Evolutionary conservation across 228 moss, liverwort and hornwort genomes (phyloP), one percentile per base, ranked within the genome.

Genomic region (Sphagnum fallax): DNA sequence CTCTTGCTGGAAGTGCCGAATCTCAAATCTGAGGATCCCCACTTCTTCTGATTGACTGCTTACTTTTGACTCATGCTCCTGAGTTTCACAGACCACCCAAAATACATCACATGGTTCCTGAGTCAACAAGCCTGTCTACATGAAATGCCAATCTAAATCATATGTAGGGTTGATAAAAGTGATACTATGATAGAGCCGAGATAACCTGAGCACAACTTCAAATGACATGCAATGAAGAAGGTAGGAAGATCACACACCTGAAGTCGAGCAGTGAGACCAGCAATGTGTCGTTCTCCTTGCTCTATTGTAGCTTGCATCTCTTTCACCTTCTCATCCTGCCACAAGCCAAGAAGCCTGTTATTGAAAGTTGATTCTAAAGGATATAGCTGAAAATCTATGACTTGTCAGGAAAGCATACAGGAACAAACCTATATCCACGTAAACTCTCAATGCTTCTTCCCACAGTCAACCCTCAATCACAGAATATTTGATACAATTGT

Each of bases 281-380:
- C 80, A 72, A 91, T 77, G 62, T 87, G 85, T 15, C 88, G 88
- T 69, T 93, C 96, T 50, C 86, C 83, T 55, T 84, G 78, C 65
- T 97, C 93, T 48, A 93, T 70, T 70, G 83, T 91, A n/a, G 80
- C 60, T 60, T 84, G 84, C 68, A 88, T 69, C 16, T 92, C 91
- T 65, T 88, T 89, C 5, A 84, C 76, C 75, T 91, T 89, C 50
- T 74, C 81, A 8, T 97, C 96, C 93, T 94, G 86, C n/a, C 48
- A 55, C 13, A 69, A 71, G 18, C 51, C 55, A 55, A 12, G 55
- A 12, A 32, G 32, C 32, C 4, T 55, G 1, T 8, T 55, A 55
- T 55, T 55, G 55, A 12, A 55, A 8, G 55, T 4, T 8, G 55
- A 55, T 55, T 8, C 55, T 55, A 1, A 8, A 8, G 55, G 55